Evolutionary conservation across 768 basidiomycete genomes (phyloP).

Genomic region (Naematelia encephala): DNA sequence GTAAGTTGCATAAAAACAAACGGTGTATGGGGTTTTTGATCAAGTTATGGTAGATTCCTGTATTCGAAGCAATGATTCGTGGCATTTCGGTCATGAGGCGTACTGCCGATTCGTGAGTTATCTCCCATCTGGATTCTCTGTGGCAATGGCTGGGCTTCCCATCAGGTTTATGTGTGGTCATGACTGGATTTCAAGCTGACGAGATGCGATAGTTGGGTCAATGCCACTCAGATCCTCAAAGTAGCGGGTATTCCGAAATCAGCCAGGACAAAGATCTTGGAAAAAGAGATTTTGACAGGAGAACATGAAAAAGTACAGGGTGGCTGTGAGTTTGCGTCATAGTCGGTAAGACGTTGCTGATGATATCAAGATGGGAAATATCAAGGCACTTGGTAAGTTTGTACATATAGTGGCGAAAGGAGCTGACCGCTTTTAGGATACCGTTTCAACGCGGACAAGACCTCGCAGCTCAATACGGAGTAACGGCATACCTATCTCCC

Average conservation of each 20-base stretch:
- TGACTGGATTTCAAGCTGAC: neutral
- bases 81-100: slow-evolving; percentile 98
- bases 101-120: slow-evolving; percentile 74
- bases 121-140: neutral
- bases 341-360: slow-evolving; percentile 1
- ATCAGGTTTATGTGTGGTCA: too few relatives aligned
- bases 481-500: slow-evolving; percentile 78
- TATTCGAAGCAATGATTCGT: slow-evolving; percentile 96
- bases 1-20: too few relatives aligned
- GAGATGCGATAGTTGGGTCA: slow-evolving; percentile 56
- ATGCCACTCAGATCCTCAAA: slow-evolving; percentile 98
- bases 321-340: slow-evolving; percentile 57
- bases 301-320: slow-evolving; percentile 98
- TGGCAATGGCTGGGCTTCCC: neutral
- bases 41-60: slow-evolving; percentile 58
- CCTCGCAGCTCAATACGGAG: slow-evolving; percentile 86
- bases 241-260: slow-evolving; percentile 98
- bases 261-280: slow-evolving; percentile 81
- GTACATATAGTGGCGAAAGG: too few relatives aligned
- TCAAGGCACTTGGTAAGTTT: slow-evolving; percentile 89
- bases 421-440: slow-evolving; percentile 63
- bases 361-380: slow-evolving; percentile 78
- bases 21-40: too few relatives aligned
- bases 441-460: slow-evolving; percentile 91
- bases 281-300: slow-evolving; percentile 93